Percentiles rank a stretch among this genome's conserved stretches.
Conservation (phyloP, 2,329 filamentous ascomycete genomes). For the Claviceps monticola region DNA sequence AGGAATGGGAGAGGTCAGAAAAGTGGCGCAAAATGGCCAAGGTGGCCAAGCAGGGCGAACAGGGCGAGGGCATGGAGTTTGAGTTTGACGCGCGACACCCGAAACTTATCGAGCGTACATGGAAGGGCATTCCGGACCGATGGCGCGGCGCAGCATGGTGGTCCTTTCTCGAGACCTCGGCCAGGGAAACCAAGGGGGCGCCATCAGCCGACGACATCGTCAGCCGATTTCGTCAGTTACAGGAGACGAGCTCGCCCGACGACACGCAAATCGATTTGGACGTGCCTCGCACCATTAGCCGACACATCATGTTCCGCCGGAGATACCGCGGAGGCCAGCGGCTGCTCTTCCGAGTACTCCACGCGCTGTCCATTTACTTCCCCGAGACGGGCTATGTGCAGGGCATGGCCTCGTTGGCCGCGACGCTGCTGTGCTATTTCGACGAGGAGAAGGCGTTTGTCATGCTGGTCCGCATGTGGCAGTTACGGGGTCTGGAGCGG, state of each 20-base stretch:
- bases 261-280: conserved; percentile 96
- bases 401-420: conserved; percentile 88
- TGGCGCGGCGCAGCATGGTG: conserved; percentile 94
- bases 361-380: conserved; percentile 82
- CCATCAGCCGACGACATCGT: conserved; percentile 60
- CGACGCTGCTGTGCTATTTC: conserved; percentile 89
- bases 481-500: conserved; percentile 69
- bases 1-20: conserved; percentile 48
- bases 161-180: conserved; percentile 72
- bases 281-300: conserved; percentile 85
- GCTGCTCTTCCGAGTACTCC: conserved; percentile 80
- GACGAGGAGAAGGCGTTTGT: conserved; percentile 90
- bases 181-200: conserved; percentile 45
- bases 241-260: conserved; percentile 64
- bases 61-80: conserved; percentile 48
- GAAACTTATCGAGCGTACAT: conserved; percentile 83
- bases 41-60: conserved; percentile 33
- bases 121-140: conserved; percentile 95
- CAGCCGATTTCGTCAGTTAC: conserved; percentile 56
- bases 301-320: conserved; percentile 92
- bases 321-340: conserved; percentile 88
- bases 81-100: conserved; percentile 72
- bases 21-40: conserved; percentile 57
- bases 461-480: conserved; percentile 93
- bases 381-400: conserved; percentile 91